phyloP scores from a whole-genome alignment of 1,284 basidiomycete species.

The Ganoderma multipileum region DNA sequence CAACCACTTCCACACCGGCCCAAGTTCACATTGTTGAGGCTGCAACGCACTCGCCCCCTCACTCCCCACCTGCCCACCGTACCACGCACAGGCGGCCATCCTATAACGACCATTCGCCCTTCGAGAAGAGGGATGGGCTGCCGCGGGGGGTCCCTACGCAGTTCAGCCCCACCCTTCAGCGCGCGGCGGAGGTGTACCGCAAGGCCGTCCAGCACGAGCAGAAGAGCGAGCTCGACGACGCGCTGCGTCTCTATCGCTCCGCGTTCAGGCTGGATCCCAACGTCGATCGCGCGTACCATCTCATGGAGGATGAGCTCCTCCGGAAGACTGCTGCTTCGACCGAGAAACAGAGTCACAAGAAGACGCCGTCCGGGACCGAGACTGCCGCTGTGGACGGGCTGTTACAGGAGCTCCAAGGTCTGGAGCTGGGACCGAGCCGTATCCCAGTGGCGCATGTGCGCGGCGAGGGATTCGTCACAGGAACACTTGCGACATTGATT shows the following conservation, averaged over 20 bases:
- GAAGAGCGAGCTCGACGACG: constrained; percentile 74
- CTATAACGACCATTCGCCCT: constrained; percentile 12
- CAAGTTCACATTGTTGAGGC: neutral
- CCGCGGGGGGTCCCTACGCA: constrained; percentile 15
- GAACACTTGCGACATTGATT: constrained; percentile 55
- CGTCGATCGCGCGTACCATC: constrained; percentile 69
- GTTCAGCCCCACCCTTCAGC: constrained; percentile 45
- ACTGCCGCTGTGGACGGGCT: constrained; percentile 19
- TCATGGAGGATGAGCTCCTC: constrained; percentile 53
- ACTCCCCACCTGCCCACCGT: constrained; percentile 12
- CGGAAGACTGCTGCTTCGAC: constrained; percentile 14
- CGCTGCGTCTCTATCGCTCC: constrained; percentile 75
- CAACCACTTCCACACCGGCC: neutral
- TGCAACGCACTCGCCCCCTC: constrained; percentile 6
- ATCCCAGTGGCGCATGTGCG: constrained; percentile 32
- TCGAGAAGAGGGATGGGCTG: neutral
- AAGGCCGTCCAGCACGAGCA: constrained; percentile 79
- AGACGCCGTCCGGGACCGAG: neutral
- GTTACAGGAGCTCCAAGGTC: constrained; percentile 18
- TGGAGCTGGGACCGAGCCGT: constrained; percentile 20
- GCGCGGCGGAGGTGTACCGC: constrained; percentile 72
- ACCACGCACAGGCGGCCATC: constrained; percentile 12
- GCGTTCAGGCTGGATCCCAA: constrained; percentile 79
- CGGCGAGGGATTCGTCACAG: constrained; percentile 37
- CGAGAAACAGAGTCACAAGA: constrained; percentile 21